Evolutionary conservation across 1,284 basidiomycete species (phyloP), one percentile per base, ranked within the genome.

Genomic region (Boletus smithii): DNA sequence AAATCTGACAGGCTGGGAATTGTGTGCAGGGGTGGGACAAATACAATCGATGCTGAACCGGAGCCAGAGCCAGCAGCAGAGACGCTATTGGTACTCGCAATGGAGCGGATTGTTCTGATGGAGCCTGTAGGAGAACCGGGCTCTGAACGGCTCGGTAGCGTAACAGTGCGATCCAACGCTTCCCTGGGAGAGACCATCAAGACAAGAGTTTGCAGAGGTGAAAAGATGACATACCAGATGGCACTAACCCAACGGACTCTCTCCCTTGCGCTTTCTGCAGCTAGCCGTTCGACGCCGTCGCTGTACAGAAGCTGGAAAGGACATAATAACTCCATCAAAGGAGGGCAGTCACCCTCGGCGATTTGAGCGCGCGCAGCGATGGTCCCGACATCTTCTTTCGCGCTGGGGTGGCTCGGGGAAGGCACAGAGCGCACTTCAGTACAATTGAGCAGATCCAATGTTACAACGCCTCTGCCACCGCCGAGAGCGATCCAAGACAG

Each of bases 251-350:
- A 94, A 65, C 85, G 80, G 40, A 91, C 86, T 53, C 91, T 75
- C 59, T 93, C 88, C 48, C 85, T 66, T 5, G 91, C 78, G 51
- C 87, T 91, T 59, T 92, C 91, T 17, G 88, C 84, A 1, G 83
- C 91, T 10, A 95, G 63, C 10, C 91, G 71, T 64, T 95, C 92
- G 1, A 90, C 82, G 3, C 91, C 91, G 64, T 95, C 92, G 16
- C 79, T 77, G 61, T 95, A 95, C 27, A 91, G 62, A 70, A 95
- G 76, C 61, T 92, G 89, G 70, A 95, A 94, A 0, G 91, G 91
- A 46, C 89, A 90, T 7, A 95, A 64, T 46, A 80, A 75, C 53
- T 91, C 84, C 64, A 85, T 75, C 44, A 85, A 61, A 14, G 64
- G 53, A 22, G 76, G 74, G 4, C 58, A 63, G 17, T 72, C 74